A percentile compares a stretch with the other conserved stretches of the same genome.
These are phyloP conservation scores for Mucuna pruriens DNA, from an alignment of 306 rosid genomes.

Conservation along the genomic window DNA sequence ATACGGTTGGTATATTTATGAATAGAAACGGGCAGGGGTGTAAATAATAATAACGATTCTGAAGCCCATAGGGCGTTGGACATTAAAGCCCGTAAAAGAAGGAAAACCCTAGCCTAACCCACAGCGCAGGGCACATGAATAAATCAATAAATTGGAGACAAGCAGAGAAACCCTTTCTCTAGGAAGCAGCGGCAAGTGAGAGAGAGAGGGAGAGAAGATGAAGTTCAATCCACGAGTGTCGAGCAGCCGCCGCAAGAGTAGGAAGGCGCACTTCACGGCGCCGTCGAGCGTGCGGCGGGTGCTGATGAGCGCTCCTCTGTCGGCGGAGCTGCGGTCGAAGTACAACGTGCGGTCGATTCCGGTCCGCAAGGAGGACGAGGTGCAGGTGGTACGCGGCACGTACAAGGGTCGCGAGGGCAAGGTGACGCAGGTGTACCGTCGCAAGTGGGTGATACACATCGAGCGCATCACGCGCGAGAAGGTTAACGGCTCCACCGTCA, in stretches of 20 bases:
- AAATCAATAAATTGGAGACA: constrained; percentile 15
- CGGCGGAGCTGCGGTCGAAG: constrained; percentile 70
- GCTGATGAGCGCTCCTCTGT: constrained; percentile 86
- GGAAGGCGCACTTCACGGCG: constrained; percentile 93
- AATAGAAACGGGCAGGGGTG: too few relatives aligned
- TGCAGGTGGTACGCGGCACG: constrained; percentile 80
- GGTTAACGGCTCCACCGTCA: constrained; percentile 89
- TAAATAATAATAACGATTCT: too few relatives aligned
- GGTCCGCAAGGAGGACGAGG: constrained; percentile 86
- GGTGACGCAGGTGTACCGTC: constrained; percentile 84
- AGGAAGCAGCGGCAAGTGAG: constrained; percentile 24
- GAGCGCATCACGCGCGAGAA: constrained; percentile 91
- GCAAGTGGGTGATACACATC: constrained; percentile 88
- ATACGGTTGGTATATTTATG: too few relatives aligned
- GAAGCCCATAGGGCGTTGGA: not conserved
- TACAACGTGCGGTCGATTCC: constrained; percentile 87
- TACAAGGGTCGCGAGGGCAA: constrained; percentile 93
- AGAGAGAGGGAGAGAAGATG: constrained; percentile 47
- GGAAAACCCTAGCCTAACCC: constrained; percentile 22
- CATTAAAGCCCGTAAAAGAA: not conserved
- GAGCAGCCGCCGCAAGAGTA: constrained; percentile 85
- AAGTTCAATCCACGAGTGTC: constrained; percentile 81
- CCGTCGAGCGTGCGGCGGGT: constrained; percentile 85
- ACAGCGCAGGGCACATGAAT: too few relatives aligned
- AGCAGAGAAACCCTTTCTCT: constrained; percentile 26